Evolutionary conservation across 805 yeast genomes (phyloP).

Genomic region (Pichia sporocuriosa): DNA sequence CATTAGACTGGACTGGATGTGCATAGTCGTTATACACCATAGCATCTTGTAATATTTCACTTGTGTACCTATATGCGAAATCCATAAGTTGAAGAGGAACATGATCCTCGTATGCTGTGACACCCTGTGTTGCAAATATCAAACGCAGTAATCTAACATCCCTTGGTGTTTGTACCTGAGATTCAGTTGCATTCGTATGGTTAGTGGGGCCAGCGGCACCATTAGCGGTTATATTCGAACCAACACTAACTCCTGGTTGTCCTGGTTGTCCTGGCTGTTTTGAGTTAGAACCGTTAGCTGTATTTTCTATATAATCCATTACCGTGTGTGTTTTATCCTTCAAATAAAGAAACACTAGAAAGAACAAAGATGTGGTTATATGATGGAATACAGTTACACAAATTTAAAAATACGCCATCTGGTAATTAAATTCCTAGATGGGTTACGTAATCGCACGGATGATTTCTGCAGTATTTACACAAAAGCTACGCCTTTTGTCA

Average conservation of each 20-base stretch:
- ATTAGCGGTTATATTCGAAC: too few relatives aligned
- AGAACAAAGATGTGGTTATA: too few relatives aligned
- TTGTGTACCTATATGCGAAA: slow-evolving; percentile 86
- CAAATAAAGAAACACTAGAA: too few relatives aligned
- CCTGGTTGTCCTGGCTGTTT: too few relatives aligned
- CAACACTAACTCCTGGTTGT: too few relatives aligned
- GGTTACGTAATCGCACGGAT: background rate
- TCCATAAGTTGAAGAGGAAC: slow-evolving; percentile 96
- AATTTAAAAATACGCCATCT: too few relatives aligned
- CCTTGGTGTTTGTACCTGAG: slow-evolving; percentile 43
- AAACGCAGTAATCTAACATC: slow-evolving; percentile 88
- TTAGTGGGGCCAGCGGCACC: too few relatives aligned
- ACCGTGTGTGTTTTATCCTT: too few relatives aligned
- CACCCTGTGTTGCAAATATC: slow-evolving; percentile 89
- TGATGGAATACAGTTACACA: too few relatives aligned
- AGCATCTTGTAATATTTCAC: slow-evolving; percentile 84
- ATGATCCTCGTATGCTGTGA: slow-evolving; percentile 87
- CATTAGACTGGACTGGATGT: slow-evolving; percentile 33
- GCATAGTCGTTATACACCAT: slow-evolving; percentile 82
- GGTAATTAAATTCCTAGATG: background rate
- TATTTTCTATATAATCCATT: too few relatives aligned
- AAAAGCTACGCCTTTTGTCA: background rate
- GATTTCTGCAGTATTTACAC: background rate
- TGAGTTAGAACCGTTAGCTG: too few relatives aligned
- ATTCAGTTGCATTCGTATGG: background rate